These are phyloP conservation scores for Mallotus japonicus DNA, from an alignment of 441 rosid genomes.

Conservation along the genomic window DNA sequence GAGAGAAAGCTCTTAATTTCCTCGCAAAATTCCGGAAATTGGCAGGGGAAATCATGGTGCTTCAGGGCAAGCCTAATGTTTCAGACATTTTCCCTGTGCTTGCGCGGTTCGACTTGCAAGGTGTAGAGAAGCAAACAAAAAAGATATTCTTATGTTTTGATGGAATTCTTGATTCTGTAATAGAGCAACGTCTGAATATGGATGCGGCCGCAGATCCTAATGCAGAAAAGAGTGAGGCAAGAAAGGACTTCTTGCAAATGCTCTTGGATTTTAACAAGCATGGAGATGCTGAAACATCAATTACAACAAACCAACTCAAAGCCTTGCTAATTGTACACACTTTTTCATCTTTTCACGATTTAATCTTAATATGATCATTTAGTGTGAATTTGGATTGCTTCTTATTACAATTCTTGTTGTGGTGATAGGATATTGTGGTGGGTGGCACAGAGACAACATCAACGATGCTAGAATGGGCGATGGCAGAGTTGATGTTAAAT, in stretches of 20 bases:
- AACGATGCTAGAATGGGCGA: constrained; percentile 39
- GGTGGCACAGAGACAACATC: constrained; percentile 52
- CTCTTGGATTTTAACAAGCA: constrained; percentile 41
- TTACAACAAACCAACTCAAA: constrained; percentile 40
- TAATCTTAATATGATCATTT: too few relatives aligned
- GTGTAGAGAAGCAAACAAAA: constrained; percentile 39
- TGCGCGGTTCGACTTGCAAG: constrained; percentile 50
- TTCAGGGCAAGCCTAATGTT: constrained; percentile 47
- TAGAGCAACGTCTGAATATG: constrained; percentile 28
- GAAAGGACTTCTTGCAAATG: constrained; percentile 46
- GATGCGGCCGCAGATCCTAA: constrained; percentile 9
- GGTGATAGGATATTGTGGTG: constrained; percentile 35
- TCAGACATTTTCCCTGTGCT: constrained; percentile 56
- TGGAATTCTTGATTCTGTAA: constrained; percentile 33
- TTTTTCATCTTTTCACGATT: not conserved
- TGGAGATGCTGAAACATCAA: constrained; percentile 29
- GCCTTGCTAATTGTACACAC: constrained; percentile 40
- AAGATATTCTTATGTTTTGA: constrained; percentile 25
- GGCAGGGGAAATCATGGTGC: constrained; percentile 25
- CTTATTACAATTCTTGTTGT: too few relatives aligned
- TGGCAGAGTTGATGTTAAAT: constrained; percentile 35
- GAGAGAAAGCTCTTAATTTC: constrained; percentile 28
- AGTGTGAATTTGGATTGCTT: too few relatives aligned
- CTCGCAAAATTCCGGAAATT: constrained; percentile 33
- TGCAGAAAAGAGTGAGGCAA: constrained; percentile 19